Conservation (phyloP, 202 grass and related monocot species). For the Carex arenaria region DNA sequence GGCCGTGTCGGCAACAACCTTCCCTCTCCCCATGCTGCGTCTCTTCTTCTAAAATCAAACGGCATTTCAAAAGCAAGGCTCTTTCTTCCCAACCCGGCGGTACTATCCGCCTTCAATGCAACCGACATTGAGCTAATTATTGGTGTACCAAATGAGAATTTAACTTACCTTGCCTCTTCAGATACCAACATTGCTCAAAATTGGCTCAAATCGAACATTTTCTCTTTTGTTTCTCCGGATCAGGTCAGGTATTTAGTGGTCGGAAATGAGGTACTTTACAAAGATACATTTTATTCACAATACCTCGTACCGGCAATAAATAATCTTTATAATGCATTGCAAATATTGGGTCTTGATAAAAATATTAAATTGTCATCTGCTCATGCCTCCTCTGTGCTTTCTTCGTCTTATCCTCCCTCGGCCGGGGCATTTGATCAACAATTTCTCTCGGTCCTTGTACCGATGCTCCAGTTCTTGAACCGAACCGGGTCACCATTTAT, state of each 20-base stretch:
- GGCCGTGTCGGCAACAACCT: constrained; percentile 52
- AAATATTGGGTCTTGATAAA: constrained; percentile 33
- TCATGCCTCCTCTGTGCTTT: constrained; percentile 63
- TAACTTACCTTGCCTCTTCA: constrained; percentile 46
- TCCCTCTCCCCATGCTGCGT: constrained; percentile 19
- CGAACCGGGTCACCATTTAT: constrained; percentile 59
- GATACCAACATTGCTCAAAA: constrained; percentile 30
- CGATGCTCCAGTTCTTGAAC: constrained; percentile 53
- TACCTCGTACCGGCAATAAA: constrained; percentile 49
- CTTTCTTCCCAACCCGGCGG: constrained; percentile 48
- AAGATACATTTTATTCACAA: constrained; percentile 39
- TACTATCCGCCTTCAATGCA: constrained; percentile 48
- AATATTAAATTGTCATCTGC: constrained; percentile 50
- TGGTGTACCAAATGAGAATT: constrained; percentile 71
- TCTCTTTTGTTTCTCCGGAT: constrained; percentile 33
- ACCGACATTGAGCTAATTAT: constrained; percentile 47
- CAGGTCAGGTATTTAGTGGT: constrained; percentile 47
- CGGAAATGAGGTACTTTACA: constrained; percentile 62
- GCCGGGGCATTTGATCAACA: constrained; percentile 39
- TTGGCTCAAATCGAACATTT: constrained; percentile 45
- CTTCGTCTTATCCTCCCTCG: constrained; percentile 47
- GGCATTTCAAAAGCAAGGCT: constrained; percentile 48
- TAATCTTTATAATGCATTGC: constrained; percentile 56
- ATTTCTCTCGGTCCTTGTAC: constrained; percentile 37
- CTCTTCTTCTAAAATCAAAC: constrained; percentile 41